Percentiles rank a stretch among this genome's conserved stretches.
Evolutionary conservation across 2,329 filamentous ascomycete genomes (phyloP).

Genomic region (Chalaropsis ovoidea): DNA sequence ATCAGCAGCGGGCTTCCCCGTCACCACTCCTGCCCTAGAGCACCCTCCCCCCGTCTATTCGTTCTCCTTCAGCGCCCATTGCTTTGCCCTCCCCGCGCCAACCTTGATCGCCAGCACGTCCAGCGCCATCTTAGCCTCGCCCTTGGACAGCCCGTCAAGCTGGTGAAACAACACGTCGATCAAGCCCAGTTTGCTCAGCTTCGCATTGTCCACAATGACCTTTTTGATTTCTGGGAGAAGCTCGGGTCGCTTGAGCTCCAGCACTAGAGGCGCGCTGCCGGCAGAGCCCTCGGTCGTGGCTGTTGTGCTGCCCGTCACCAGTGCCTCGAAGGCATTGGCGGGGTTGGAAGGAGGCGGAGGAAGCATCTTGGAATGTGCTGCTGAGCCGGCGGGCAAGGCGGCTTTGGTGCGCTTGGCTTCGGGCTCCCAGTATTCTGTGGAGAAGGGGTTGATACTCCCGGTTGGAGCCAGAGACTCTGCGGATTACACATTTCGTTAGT

Average conservation of each 20-base stretch:
- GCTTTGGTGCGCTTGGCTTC: conserved; percentile 31
- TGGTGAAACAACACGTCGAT: conserved; percentile 36
- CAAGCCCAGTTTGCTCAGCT: conserved; percentile 36
- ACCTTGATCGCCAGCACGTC: conserved; percentile 36
- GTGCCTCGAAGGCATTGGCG: conserved; percentile 34
- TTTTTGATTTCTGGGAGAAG: conserved; percentile 37
- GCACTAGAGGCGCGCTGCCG: conserved; percentile 32
- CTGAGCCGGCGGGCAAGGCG: neutral
- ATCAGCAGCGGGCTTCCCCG: neutral
- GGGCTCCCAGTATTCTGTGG: conserved; percentile 64
- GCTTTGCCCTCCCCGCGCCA: conserved; percentile 33
- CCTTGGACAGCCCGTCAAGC: conserved; percentile 34
- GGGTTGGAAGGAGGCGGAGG: conserved; percentile 32
- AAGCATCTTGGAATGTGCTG: conserved; percentile 25
- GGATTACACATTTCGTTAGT: conserved; percentile 28
- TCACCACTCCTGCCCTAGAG: neutral
- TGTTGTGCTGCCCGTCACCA: conserved; percentile 25
- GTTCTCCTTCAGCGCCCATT: conserved; percentile 32
- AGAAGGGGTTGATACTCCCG: conserved; percentile 69
- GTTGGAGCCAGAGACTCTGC: conserved; percentile 42
- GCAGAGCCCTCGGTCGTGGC: conserved; percentile 26
- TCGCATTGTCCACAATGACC: conserved; percentile 36
- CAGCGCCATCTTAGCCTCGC: conserved; percentile 37
- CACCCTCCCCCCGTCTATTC: neutral
- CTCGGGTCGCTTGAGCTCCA: conserved; percentile 29